Conservation (phyloP, 1,139 yeast species). For the Geotrichum macrosporum region DNA sequence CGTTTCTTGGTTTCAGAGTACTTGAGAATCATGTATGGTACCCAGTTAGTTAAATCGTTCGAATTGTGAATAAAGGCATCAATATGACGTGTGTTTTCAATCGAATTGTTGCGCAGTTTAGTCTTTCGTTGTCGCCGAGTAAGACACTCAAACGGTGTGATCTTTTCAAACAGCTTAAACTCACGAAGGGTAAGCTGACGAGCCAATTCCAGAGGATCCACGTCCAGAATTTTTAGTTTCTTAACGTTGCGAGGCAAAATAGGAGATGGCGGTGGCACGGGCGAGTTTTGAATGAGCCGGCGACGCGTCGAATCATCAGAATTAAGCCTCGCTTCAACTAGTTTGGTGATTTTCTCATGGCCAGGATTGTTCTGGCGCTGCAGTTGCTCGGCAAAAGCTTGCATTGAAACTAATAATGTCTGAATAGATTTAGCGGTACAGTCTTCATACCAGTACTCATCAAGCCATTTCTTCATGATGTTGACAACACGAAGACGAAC, state of each 20-base stretch:
- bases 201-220: conserved; percentile 75
- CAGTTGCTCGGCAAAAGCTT: conserved; percentile 52
- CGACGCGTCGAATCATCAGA: conserved; percentile 24
- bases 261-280: conserved; percentile 30
- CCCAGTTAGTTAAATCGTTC: conserved; percentile 82
- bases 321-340: conserved; percentile 31
- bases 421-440: conserved; percentile 16
- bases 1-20: conserved; percentile 61
- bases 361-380: conserved; percentile 47
- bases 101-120: conserved; percentile 15
- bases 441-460: conserved; percentile 66
- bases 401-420: conserved; percentile 48
- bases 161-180: conserved; percentile 60
- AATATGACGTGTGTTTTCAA: conserved; percentile 38
- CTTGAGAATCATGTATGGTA: conserved; percentile 69
- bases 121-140: conserved; percentile 56
- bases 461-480: conserved; percentile 65
- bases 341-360: conserved; percentile 20
- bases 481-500: conserved; percentile 67
- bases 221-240: conserved; percentile 42
- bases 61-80: conserved; percentile 70
- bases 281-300: conserved; percentile 26
- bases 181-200: conserved; percentile 81
- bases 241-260: conserved; percentile 30
- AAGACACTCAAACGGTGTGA: conserved; percentile 70